These are phyloP conservation scores for Arabidopsis suecica DNA, from an alignment of 345 rosid species.

Conservation along the genomic window DNA sequence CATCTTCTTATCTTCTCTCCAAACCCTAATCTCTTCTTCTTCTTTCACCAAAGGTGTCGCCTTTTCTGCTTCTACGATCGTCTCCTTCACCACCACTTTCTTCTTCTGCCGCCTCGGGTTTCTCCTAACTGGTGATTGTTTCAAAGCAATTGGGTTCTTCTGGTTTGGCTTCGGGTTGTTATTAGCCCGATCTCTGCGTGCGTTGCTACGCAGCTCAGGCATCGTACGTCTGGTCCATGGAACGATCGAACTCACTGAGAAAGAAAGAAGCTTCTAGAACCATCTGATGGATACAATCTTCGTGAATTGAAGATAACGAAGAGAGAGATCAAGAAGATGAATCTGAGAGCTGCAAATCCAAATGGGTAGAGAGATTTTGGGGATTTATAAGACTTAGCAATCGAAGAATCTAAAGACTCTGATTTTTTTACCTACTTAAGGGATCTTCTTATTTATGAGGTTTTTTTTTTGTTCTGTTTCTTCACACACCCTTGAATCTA, in stretches of 20 bases:
- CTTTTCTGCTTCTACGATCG: constrained; percentile 39
- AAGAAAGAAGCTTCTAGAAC: constrained; percentile 51
- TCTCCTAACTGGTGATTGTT: constrained; percentile 20
- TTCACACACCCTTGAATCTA: background rate
- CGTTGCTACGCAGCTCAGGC: constrained; percentile 62
- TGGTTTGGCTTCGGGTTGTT: constrained; percentile 39
- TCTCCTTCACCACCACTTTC: constrained; percentile 29
- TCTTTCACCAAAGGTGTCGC: constrained; percentile 38
- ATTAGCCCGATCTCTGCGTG: constrained; percentile 50
- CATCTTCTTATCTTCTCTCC: constrained; percentile 58
- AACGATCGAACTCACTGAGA: constrained; percentile 15
- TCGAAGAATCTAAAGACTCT: constrained; percentile 28
- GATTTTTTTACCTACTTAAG: constrained; percentile 26
- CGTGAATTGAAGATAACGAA: constrained; percentile 20
- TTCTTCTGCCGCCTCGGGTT: constrained; percentile 32
- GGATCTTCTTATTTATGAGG: background rate
- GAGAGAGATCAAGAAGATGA: constrained; percentile 32
- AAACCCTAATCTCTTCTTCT: constrained; percentile 39
- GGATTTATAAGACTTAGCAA: background rate
- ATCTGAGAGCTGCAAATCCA: constrained; percentile 16
- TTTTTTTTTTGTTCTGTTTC: background rate
- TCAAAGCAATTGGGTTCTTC: constrained; percentile 45
- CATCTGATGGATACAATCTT: constrained; percentile 8
- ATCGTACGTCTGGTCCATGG: constrained; percentile 46
- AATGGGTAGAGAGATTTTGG: background rate